Conservation (phyloP, 177 flowering plant species). For the Telopea speciosissima region DNA sequence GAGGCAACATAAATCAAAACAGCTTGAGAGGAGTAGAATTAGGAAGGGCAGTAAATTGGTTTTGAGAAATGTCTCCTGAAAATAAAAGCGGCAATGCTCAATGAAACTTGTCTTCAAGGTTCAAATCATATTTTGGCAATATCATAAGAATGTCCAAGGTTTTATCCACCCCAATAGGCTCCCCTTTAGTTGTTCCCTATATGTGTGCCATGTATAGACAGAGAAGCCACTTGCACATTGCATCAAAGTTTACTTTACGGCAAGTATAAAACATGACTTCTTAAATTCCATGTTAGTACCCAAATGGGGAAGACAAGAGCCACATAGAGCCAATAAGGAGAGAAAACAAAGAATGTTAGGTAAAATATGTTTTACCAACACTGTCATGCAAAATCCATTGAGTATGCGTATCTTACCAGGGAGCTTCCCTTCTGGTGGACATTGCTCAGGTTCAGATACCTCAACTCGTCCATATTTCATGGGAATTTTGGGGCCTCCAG, state of each 20-base stretch:
- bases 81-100: no score
- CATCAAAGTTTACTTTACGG: background rate
- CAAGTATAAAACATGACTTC: background rate
- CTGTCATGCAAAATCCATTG: background rate
- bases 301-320: background rate
- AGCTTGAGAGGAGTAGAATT: no score
- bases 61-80: no score
- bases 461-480: constrained; percentile 98
- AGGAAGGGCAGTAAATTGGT: no score
- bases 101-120: no score
- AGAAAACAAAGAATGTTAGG: background rate
- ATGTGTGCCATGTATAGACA: no score
- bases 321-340: background rate
- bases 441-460: constrained; percentile 66
- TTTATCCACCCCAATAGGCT: no score
- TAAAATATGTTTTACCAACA: background rate
- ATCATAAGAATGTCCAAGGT: no score
- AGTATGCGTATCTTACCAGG: constrained; percentile 53
- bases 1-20: no score
- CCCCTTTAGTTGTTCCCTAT: no score
- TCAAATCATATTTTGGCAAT: no score
- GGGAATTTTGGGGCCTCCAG: constrained; percentile 94
- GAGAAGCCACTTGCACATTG: no score
- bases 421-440: constrained; percentile 96
- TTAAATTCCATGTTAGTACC: background rate